Percentiles rank a stretch among this genome's conserved stretches.
phyloP scores from a whole-genome alignment of 257 asterid genomes.

The Solanum chmielewskii region DNA sequence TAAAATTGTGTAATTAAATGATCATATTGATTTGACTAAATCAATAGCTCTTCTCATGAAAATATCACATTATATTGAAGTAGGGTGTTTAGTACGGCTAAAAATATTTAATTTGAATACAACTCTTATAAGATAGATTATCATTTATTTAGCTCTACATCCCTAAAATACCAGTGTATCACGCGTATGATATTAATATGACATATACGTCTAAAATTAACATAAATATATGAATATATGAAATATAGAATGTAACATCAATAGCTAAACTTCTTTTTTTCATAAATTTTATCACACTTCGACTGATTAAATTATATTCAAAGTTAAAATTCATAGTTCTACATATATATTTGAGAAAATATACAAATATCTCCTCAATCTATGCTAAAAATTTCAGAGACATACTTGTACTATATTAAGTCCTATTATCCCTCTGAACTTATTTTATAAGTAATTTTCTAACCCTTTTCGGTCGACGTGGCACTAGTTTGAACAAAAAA shows the following conservation, averaged over 20 bases:
- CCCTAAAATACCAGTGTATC: background rate
- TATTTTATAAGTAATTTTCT: too few relatives aligned
- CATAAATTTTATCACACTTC: too few relatives aligned
- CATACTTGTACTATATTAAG: too few relatives aligned
- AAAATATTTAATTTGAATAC: background rate
- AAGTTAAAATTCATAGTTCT: too few relatives aligned
- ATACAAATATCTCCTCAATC: accelerated
- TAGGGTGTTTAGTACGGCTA: background rate
- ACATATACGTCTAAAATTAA: background rate
- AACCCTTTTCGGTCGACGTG: too few relatives aligned
- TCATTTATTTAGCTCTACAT: background rate
- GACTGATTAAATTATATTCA: too few relatives aligned
- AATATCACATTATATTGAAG: background rate
- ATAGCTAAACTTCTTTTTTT: background rate
- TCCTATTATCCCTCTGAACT: too few relatives aligned
- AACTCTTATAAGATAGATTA: background rate
- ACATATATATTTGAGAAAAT: too few relatives aligned
- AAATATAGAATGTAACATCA: background rate
- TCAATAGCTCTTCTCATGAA: background rate
- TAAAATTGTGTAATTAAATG: background rate
- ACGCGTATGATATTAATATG: background rate
- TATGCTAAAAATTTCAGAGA: too few relatives aligned
- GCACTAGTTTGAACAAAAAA: too few relatives aligned
- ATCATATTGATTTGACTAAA: background rate
- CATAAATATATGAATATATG: background rate